Base-by-base conservation (phyloP, 2,329 filamentous ascomycete genomes). In the Pseudopyricularia cyperi region DNA sequence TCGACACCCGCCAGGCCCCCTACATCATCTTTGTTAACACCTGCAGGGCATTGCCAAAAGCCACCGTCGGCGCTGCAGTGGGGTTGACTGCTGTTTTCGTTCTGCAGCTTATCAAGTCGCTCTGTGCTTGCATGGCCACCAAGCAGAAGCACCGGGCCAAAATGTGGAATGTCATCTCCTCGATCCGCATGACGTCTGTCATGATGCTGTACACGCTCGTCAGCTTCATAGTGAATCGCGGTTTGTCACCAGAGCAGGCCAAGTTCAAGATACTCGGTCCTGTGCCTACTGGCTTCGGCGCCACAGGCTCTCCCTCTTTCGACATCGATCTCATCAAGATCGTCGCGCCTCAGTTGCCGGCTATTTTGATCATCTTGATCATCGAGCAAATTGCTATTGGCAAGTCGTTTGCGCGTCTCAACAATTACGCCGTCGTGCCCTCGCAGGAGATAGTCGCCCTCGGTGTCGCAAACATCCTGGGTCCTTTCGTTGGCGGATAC, bases 381-480 rank as follows among this genome's bases (percentile, higher is more conserved):
- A 94, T 97, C 55, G 93, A 97, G 68, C 91, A 97, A 65, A 95
- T 97, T 60, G 89, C 91, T 46, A 96, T 97, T 57, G 89, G 90
- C 19, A 98, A 97, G 66, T 96, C 91, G 0, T 97, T 98, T 59
- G 93, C 91, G 9, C 80, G 91, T 54, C 80, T 96, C 60, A 96
- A 96, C 73, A 95, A 95, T 70, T 98, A 98, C 68, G 84, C 81
- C n/a, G 96, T 98, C 63, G 83, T 96, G 59, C 90, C 93, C 0
- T 96, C 91, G 0, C 91, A 98, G 65, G 91, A 98, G 65, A 79
- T 98, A 69, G 87, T 98, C 48, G 90, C 89, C 22, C 95, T 97
- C 57, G 93, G 93, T 56, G 80, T 95, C 22, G 86, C 84, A 28
- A 97, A 97, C 63, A 73, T 97, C 35, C 74, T 97, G 5, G 90